Base-by-base conservation (phyloP, 306 rosid genomes). In the Pyrus pyrifolia region DNA sequence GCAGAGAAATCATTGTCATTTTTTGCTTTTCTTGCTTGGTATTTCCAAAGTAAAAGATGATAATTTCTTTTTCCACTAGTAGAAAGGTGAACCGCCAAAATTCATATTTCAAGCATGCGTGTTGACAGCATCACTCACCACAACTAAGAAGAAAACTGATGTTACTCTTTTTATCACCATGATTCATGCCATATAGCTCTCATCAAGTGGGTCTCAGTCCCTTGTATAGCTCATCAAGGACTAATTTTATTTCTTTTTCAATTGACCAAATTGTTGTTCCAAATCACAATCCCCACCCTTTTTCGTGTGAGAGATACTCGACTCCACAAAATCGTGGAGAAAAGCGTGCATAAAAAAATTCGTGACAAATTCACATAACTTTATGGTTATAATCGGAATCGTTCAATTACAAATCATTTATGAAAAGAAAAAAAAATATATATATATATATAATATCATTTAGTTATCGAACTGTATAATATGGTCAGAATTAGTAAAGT, bases 51-150 rank as follows among this genome's bases (percentile, higher is more conserved):
- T 62, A 57, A 13, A 29, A 22, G 60, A 18, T 7, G 7, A 25
- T 21, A 31, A 29, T 70, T 82, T 75, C 59, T 21, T 23, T 31
- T 58, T 70, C 80, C 80, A 82, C 82, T 78, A 55, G 77, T 53
- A 40, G 72, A 79, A 68, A 49, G 0, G 55, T 21, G 46, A 74
- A 59, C 14, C 45, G 10, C 29, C 60, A 31, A 6, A 15, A 80
- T 42, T 52, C 73, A 51, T 77, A 74, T 49, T 69, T 78, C 80
- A 75, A 55, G 81, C 84, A 62, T 42, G 81, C 86, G 80, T 72
- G 69, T 76, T 72, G 81, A 79, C 53, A 38, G 29, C 86, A 75
- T 76, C 86, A 83, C 51, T 21, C 52, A 71, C 76, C 86, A 83
- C 86, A 72, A 61, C 31, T 25, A 6, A 14, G 14, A 12, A 27